These are phyloP conservation scores for Aspergillus ellipticus DNA, from an alignment of 495 filamentous ascomycete genomes.

Conservation along the genomic window DNA sequence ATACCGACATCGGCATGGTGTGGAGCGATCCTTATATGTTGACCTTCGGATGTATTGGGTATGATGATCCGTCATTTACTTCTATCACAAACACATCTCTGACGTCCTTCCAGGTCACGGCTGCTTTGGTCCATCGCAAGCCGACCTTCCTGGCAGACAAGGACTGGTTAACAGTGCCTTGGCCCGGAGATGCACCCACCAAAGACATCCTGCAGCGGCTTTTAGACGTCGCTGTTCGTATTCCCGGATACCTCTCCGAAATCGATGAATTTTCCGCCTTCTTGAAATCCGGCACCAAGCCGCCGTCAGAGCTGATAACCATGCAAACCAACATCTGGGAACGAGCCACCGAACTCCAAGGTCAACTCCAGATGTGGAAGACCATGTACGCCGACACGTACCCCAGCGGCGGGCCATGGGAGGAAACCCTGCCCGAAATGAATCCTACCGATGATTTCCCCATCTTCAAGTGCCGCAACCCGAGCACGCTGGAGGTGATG, in stretches of 20 bases:
- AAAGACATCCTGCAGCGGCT: constrained; percentile 26
- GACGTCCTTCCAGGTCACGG: constrained; percentile 17
- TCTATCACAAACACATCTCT: neutral
- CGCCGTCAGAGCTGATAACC: constrained; percentile 10
- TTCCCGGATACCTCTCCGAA: constrained; percentile 20
- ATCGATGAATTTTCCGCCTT: constrained; percentile 16
- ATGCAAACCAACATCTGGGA: constrained; percentile 18
- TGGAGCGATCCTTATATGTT: constrained; percentile 26
- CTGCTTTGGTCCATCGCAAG: constrained; percentile 21
- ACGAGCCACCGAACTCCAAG: constrained; percentile 19
- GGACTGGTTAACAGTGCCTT: constrained; percentile 26
- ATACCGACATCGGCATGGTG: constrained; percentile 23
- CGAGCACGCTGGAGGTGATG: constrained; percentile 11
- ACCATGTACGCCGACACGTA: constrained; percentile 16
- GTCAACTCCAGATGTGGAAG: constrained; percentile 20
- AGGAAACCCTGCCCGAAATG: neutral
- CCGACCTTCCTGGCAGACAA: constrained; percentile 21
- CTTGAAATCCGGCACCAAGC: neutral
- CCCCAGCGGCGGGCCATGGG: constrained; percentile 9
- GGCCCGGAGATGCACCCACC: constrained; percentile 11
- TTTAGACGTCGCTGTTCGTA: constrained; percentile 25
- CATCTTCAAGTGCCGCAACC: constrained; percentile 18
- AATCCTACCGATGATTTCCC: constrained; percentile 9
- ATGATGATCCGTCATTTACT: neutral
- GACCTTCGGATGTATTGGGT: constrained; percentile 29